Evolutionary conservation across 176 grass and related monocot species (phyloP), one percentile per base, ranked within the genome.

Genomic region (Eleusine indica): DNA sequence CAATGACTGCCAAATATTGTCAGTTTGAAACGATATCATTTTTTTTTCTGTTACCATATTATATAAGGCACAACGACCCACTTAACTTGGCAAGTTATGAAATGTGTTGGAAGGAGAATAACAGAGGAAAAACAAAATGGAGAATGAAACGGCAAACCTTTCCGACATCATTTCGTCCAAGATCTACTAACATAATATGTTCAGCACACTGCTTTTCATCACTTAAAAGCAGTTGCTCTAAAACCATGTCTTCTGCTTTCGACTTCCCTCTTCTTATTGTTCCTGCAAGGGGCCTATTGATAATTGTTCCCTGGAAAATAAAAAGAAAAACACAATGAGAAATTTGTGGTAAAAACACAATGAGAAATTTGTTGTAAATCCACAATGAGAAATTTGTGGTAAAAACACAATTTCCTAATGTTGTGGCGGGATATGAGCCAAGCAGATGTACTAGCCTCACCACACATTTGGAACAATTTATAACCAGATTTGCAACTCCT

Each of bases 181-280:
- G 88, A 90, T 98, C 95, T 68, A 98, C 90, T 22, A 98, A 79
- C 92, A 98, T 94, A 60, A 93, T 98, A 78, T 98, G 95, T 51
- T 98, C 95, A 4, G 95, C 95, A 48, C 95, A 77, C 58, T 98
- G 95, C 19, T 98, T 98, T 86, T 95, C 87, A 49, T 98, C 95
- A 78, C 76, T 91, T 43, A 98, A 73, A 41, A 98, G 85, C 41
- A 91, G 78, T 48, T 98, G 83, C 85, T 98, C 92, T 40, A 86
- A 61, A 88, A 90, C 51, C 52, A 90, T 78, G 74, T 98, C 96
- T 67, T 93, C 90, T 51, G 78, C 78, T 70, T 95, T 94, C 0
- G 91, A 78, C 60, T 88, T 93, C n/a, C 93, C 93, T 82, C 96
- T 93, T 62, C 85, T 90, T 80, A 91, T 74, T 52, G 96, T 98